Evolutionary conservation across 306 rosid genomes (phyloP).

Genomic region (Sindora glabra): DNA sequence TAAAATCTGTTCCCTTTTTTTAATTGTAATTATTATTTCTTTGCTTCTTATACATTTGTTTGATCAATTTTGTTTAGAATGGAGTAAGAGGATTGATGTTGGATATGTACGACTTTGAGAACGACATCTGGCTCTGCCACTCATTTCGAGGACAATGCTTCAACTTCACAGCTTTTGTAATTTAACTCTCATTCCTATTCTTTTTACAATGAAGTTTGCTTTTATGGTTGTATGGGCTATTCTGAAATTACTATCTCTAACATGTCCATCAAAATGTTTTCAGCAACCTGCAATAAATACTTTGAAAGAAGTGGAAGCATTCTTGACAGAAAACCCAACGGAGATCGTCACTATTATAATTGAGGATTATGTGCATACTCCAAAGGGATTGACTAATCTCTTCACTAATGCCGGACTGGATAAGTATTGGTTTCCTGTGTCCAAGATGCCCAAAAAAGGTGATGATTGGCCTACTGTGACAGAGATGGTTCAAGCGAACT

Average conservation of each 20-base stretch:
- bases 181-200: too few relatives aligned
- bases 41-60: too few relatives aligned
- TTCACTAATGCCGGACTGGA: constrained; percentile 42
- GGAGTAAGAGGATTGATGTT: constrained; percentile 56
- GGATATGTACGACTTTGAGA: constrained; percentile 48
- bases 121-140: constrained; percentile 52
- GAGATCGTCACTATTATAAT: constrained; percentile 72
- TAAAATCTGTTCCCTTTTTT: too few relatives aligned
- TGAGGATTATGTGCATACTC: constrained; percentile 61
- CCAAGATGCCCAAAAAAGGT: constrained; percentile 53
- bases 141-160: constrained; percentile 37
- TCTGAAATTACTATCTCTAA: too few relatives aligned
- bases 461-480: constrained; percentile 56
- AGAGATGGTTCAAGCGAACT: constrained; percentile 46
- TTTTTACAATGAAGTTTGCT: too few relatives aligned
- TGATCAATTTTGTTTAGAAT: too few relatives aligned
- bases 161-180: constrained; percentile 44
- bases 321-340: constrained; percentile 36
- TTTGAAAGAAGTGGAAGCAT: constrained; percentile 38
- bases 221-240: too few relatives aligned
- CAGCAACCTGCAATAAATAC: constrained; percentile 57
- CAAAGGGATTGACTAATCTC: constrained; percentile 51
- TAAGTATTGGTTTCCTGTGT: constrained; percentile 42
- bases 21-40: too few relatives aligned
- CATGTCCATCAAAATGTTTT: too few relatives aligned